Evolutionary conservation across 2,329 filamentous ascomycete species (phyloP), one percentile per base, ranked within the genome.

Genomic region (Aureobasidium subglaciale): DNA sequence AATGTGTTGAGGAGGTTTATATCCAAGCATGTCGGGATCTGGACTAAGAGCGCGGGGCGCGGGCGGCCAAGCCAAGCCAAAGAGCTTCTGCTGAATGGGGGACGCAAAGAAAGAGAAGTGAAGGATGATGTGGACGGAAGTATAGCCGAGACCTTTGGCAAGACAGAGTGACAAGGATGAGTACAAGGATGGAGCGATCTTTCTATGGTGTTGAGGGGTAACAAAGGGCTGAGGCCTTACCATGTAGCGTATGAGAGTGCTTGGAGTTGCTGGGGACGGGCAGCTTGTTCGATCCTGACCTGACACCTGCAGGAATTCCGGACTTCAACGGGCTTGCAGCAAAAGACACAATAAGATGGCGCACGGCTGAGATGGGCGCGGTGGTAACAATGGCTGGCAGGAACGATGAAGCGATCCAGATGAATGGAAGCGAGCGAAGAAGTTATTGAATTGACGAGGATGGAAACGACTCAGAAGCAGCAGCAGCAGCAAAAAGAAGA

Each of bases 251-350:
- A 4, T 20, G 18, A 43, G 38, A 29, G 46, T 50, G 48, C 48
- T 40, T 41, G 37, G 29, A 29, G 15, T 54, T 43, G 37, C 38
- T 27, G 50, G 49, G 37, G 43, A 56, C 42, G 18, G 34, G 45
- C 35, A 52, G 48, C 35, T 40, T 52, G 35, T 11, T 40, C 20
- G 24, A 45, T 34, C 43, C 42, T 48, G 54, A 40, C 43, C 54
- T 56, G 54, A 49, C 54, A 56, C 54, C 32, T 56, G 54, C 54
- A 56, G 41, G 54, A 56, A 40, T 41, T 43, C 54, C 54, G 42
- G 35, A 48, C 18, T 15, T 40, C 42, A 56, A 56, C 54, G 54
- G 54, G 27, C 43, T 34, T 56, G 54, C 54, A 56, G 54, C 30
- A 40, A 37, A n/a, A 48, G 35, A 27, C 25, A 34, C 41, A 41